Base-by-base conservation (phyloP, 2,329 filamentous ascomycete genomes). In the Colletotrichum brevisporum region DNA sequence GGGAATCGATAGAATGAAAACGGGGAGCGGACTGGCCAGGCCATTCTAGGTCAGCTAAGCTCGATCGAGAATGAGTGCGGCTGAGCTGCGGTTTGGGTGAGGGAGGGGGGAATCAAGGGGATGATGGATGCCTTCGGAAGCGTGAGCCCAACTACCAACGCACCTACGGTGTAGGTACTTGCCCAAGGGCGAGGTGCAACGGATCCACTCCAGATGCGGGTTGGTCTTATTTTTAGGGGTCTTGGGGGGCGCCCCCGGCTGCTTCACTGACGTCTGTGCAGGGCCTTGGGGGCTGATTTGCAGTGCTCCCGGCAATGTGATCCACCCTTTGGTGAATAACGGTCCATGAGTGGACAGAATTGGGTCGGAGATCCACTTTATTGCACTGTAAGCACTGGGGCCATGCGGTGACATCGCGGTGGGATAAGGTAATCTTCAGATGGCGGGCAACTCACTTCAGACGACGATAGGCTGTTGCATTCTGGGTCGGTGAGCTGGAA, bases 171-270 rank as follows among this genome's bases (percentile, higher is more conserved):
- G 10, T 6, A 60, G 52, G 16, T 36, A 45, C 24, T 62, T 61
- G 63, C 43, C 21, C 27, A 10, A 36, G 26, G 21, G 18, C 15
- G 54, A 41, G 13, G 52, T 51, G 39, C 15, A 21, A 2, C 56
- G 18, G 24, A 24, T 21, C 51, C 62, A 56, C 55, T 36, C 51
- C 43, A 24, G 3, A 69, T 67, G 62, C 51, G 63, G 56, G 51
- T 45, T 61, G 51, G 16, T 41, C 39, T 66, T 69, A 61, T 56
- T 69, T 66, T 69, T 69, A 69, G 63, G 62, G 67, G 63, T 69
- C 67, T 51, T 50, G 27, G 55, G 53, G 16, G 48, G 16, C 64
- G 36, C 12, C 64, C 52, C 53, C 53, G 59, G 65, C 60, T 58
- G 60, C 65, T 68, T 68, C 53, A 68, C 24, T 24, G 51, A 51